Conservation (phyloP, 2,329 filamentous ascomycete species). For the Fusarium haematococcum region DNA sequence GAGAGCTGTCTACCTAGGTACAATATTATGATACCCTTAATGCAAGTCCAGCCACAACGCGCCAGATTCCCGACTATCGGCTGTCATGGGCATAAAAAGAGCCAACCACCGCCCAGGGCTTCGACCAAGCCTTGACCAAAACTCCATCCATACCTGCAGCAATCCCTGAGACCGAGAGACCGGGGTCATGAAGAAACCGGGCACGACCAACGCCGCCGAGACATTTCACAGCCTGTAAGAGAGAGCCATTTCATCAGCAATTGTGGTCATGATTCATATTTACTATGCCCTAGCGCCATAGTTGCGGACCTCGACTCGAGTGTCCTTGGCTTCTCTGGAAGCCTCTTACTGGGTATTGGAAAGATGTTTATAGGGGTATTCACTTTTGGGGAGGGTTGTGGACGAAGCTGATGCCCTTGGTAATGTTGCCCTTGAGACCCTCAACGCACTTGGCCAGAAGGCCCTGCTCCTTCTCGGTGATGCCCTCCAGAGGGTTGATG, state of each 20-base stretch:
- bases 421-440: conserved; percentile 91
- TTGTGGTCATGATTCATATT: conserved; percentile 48
- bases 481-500: conserved; percentile 79
- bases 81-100: conserved; percentile 31
- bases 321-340: conserved; percentile 43
- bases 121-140: conserved; percentile 32
- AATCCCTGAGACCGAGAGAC: conserved; percentile 24
- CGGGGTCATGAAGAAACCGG: conserved; percentile 29
- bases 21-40: conserved; percentile 43
- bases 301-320: conserved; percentile 47
- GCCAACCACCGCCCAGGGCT: conserved; percentile 32
- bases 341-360: conserved; percentile 43
- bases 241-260: conserved; percentile 52
- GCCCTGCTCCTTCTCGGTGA: conserved; percentile 89
- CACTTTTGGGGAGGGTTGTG: conserved; percentile 91
- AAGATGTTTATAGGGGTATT: conserved; percentile 53
- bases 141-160: conserved; percentile 40
- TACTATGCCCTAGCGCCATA: conserved; percentile 52
- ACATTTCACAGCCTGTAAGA: conserved; percentile 53
- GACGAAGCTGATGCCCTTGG: conserved; percentile 92
- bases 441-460: conserved; percentile 81
- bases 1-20: conserved; percentile 27
- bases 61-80: conserved; percentile 26
- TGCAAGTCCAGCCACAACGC: conserved; percentile 28
- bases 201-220: conserved; percentile 33